Conservation (phyloP, 345 rosid species). For the Melaleuca quinquenervia region DNA sequence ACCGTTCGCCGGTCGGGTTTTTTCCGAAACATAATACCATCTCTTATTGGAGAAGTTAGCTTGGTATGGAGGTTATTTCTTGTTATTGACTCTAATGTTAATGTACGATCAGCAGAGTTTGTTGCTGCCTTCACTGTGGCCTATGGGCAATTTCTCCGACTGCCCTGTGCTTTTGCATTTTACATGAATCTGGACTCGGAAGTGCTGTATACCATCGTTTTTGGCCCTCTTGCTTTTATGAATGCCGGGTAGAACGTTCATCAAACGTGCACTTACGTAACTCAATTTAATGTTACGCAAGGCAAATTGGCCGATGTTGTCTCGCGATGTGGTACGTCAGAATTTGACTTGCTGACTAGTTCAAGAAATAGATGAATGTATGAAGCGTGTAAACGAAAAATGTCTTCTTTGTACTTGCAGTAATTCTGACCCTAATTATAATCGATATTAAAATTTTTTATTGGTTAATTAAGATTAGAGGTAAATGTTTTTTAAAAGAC, state of each 20-base stretch:
- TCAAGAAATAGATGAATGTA: fast-evolving
- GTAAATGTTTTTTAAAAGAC: too few species aligned
- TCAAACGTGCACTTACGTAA: not conserved
- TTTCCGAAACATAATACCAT: not conserved
- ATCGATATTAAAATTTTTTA: too few species aligned
- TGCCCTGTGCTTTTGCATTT: not conserved
- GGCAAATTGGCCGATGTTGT: not conserved
- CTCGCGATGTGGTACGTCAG: not conserved
- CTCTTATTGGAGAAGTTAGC: not conserved
- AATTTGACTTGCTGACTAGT: not conserved
- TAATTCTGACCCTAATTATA: too few species aligned
- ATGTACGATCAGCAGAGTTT: not conserved
- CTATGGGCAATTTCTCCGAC: not conserved
- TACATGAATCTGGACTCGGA: not conserved
- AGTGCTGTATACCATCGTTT: not conserved
- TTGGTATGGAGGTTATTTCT: not conserved
- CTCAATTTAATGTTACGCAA: not conserved
- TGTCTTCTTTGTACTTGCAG: too few species aligned
- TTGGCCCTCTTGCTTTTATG: not conserved
- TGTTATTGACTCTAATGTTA: not conserved
- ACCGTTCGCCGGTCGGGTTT: not conserved
- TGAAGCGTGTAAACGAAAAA: too few species aligned
- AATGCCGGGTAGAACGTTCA: not conserved
- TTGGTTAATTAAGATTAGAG: too few species aligned
- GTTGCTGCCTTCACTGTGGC: not conserved